Percentiles rank a stretch among this genome's conserved stretches.
These are phyloP conservation scores for Hamigera avellanea DNA, from an alignment of 495 filamentous ascomycete genomes.

Conservation along the genomic window DNA sequence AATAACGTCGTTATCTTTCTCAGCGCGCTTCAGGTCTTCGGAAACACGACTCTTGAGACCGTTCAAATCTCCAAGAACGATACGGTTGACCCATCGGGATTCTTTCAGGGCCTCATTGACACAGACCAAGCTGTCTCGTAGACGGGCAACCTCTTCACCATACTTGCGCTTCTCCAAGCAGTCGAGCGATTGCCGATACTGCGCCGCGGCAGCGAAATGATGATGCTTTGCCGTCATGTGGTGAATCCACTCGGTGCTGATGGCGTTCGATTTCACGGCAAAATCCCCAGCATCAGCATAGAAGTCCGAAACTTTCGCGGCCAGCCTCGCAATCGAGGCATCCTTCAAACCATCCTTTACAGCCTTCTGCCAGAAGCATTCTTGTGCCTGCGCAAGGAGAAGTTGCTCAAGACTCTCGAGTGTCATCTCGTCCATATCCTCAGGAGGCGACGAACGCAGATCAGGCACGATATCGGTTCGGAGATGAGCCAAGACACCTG, in stretches of 20 bases:
- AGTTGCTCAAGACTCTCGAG: constrained; percentile 75
- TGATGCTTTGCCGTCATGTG: constrained; percentile 96
- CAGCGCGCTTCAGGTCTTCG: constrained; percentile 82
- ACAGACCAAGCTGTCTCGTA: constrained; percentile 70
- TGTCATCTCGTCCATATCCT: constrained; percentile 90
- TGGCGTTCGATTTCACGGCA: constrained; percentile 74
- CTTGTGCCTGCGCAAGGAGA: constrained; percentile 83
- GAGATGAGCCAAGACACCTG: constrained; percentile 72
- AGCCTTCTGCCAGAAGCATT: constrained; percentile 97
- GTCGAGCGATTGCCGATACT: constrained; percentile 87
- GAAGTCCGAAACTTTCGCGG: constrained; percentile 84
- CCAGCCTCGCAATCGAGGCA: constrained; percentile 78
- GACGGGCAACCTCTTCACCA: constrained; percentile 85
- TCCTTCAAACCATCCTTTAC: constrained; percentile 92
- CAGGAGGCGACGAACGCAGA: constrained; percentile 71
- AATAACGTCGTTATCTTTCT: constrained; percentile 94
- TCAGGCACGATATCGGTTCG: constrained; percentile 73
- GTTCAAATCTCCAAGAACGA: constrained; percentile 71
- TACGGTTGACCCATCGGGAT: constrained; percentile 71
- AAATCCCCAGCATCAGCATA: constrained; percentile 78
- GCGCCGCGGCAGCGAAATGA: constrained; percentile 92
- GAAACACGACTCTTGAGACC: constrained; percentile 69
- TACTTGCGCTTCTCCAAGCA: constrained; percentile 90
- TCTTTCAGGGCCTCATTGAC: constrained; percentile 84
- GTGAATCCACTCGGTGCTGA: constrained; percentile 95